Base-by-base conservation (phyloP, 73 alveolate genomes). In the Effrenium voratum region DNA sequence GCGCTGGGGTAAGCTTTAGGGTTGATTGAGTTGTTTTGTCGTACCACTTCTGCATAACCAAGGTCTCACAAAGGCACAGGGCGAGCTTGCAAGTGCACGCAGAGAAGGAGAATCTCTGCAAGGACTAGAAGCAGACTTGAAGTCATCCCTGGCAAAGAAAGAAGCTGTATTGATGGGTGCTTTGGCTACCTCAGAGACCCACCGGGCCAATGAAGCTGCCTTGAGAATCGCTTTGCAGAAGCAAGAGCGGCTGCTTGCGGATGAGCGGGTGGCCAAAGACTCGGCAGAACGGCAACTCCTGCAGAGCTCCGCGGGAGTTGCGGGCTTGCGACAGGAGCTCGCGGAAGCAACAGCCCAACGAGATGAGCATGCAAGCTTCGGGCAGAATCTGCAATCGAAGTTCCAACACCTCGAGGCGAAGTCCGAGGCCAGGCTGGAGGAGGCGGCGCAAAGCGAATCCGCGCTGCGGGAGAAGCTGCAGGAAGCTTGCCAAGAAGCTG, bases 181-280 rank as follows among this genome's bases (percentile, higher is more conserved):
- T 15, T 41, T 87, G 43, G 95, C 95, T 30, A 87, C 72, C 36
- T 87, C 95, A 22, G 95, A 87, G 60, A 85, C 83, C 26, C 95
- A 77, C 32, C 46, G 81, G 44, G 95, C 95, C 95, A 87, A 68
- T 36, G 95, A 87, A 41, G 84, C 95, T 4, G 95, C 95, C 1
- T 49, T 87, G 66, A 83, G 95, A 30, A 87, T 45, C 28, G 95
- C 95, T 16, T 43, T 87, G 84, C 95, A 87, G 68, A 60, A 44
- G 30, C 95, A 87, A 45, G 95, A 87, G 68, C 60, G 63, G 68
- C 49, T 87, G 26, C 43, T 87, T 83, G 95, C 95, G 28, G 95
- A 87, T 44, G 95, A 87, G 43, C 57, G 95, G 40, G 95, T 87
- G 16, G 95, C 80, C 26, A 66, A 63, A 28, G 95, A 87, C 63